phyloP scores from a whole-genome alignment of 108 stramenopile species.

The Halocafeteria seosinensis region DNA sequence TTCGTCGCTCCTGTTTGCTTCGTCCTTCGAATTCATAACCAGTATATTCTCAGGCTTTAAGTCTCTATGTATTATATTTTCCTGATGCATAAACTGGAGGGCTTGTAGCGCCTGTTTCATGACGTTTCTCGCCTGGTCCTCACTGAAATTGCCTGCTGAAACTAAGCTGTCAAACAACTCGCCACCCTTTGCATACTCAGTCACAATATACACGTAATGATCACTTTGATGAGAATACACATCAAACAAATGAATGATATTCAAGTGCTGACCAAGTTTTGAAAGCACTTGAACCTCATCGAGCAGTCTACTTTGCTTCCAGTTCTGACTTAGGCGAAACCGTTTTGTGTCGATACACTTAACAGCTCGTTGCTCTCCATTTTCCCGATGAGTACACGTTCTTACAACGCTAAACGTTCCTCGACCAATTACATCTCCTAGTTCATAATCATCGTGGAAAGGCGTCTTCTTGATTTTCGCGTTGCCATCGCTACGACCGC shows the following conservation, averaged over 20 bases:
- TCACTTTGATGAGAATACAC: background rate
- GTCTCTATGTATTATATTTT: constrained; percentile 18
- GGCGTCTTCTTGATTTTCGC: too few species aligned
- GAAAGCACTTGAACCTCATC: background rate
- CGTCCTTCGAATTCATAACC: background rate
- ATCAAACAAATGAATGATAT: background rate
- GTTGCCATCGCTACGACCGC: too few species aligned
- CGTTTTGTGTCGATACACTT: background rate
- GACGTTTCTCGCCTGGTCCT: constrained; percentile 6
- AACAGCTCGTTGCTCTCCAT: background rate
- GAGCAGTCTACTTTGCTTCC: background rate
- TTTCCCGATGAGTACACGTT: background rate
- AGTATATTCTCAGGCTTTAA: constrained; percentile 22
- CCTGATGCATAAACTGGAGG: constrained; percentile 14
- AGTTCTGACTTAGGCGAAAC: background rate
- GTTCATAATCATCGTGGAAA: background rate
- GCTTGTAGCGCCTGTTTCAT: constrained; percentile 9
- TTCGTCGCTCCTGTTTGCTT: background rate
- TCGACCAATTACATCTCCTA: background rate
- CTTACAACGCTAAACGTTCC: background rate
- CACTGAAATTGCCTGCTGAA: constrained; percentile 1
- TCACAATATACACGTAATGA: background rate
- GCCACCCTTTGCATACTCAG: constrained; percentile 12
- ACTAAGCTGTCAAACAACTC: constrained; percentile 10
- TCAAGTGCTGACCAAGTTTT: background rate